phyloP scores from a whole-genome alignment of 1,139 yeast species.

The Pichia norvegensis region DNA sequence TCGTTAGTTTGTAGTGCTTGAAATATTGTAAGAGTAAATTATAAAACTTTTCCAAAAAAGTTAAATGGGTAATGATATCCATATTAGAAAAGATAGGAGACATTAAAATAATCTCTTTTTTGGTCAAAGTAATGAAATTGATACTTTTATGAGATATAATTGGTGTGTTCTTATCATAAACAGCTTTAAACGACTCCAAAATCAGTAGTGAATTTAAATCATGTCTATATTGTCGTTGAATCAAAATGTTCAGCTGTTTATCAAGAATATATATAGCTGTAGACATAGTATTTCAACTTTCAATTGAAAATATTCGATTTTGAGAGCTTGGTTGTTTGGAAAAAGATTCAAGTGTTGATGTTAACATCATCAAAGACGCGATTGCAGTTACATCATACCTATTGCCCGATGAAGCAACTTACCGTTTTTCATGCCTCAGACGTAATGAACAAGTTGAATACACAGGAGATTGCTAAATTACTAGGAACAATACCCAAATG shows the following conservation, averaged over 20 bases:
- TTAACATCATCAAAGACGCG: background rate
- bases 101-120: conserved; percentile 45
- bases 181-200: conserved; percentile 33
- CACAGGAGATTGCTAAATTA: conserved; percentile 9
- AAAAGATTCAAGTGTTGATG: too few species aligned
- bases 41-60: conserved; percentile 53
- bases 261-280: conserved; percentile 57
- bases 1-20: conserved; percentile 14
- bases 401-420: background rate
- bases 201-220: conserved; percentile 39
- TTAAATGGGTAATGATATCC: conserved; percentile 49
- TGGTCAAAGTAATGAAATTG: conserved; percentile 48
- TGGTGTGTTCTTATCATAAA: conserved; percentile 15
- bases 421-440: background rate
- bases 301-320: background rate
- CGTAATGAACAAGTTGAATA: background rate
- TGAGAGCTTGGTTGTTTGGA: background rate
- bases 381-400: background rate
- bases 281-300: conserved; percentile 34
- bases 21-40: conserved; percentile 53
- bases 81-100: conserved; percentile 45
- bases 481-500: conserved; percentile 12
- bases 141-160: conserved; percentile 34
- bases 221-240: conserved; percentile 53
- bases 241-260: conserved; percentile 49